Evolutionary conservation across 1,139 yeast genomes (phyloP), one percentile per base, ranked within the genome.

Genomic region (Eremothecium gossypii): DNA sequence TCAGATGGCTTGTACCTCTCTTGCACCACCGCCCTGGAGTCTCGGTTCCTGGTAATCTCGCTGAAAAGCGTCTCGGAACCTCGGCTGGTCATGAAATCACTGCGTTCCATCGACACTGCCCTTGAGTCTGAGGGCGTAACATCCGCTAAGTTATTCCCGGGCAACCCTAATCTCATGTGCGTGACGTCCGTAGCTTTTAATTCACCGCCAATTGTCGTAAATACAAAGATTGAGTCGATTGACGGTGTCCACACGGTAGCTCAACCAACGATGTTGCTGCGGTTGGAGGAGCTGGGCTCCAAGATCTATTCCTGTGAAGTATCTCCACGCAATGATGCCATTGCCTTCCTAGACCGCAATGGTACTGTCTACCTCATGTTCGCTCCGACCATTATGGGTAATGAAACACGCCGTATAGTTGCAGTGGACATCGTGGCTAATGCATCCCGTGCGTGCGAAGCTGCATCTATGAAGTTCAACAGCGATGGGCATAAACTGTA

Each of bases 121-220:
- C 60, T 82, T 57, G 91, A 84, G 45, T 77, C 82, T 48, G 96
- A 89, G 57, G 96, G 96, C 1, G 83, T 87, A 37, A 89, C 97
- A 0, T 85, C 81, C 48, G 67, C 84, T n/a, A 74, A 75, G 45
- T 82, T 87, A 60, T 77, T 79, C 59, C 83, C 83, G 0, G 66
- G 61, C 1, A 73, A 76, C 47, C 72, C 74, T 44, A 66, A 76
- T 42, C 60, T 70, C 35, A 70, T 79, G 73, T 71, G 77, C 11
- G 69, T 79, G 6, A 73, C 83, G 0, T 76, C 83, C 0, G 74
- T 73, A 4, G 79, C 83, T 2, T 71, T 72, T 41, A 72, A 74
- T 45, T 69, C 80, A 2, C 72, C 79, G 2, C 83, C 85, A 0
- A 74, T 79, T 40, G 68, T 79, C 8, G 67, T 79, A 23, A 82